Conservation (phyloP, 805 yeast genomes). For the Starmerella potacharoeniae region DNA sequence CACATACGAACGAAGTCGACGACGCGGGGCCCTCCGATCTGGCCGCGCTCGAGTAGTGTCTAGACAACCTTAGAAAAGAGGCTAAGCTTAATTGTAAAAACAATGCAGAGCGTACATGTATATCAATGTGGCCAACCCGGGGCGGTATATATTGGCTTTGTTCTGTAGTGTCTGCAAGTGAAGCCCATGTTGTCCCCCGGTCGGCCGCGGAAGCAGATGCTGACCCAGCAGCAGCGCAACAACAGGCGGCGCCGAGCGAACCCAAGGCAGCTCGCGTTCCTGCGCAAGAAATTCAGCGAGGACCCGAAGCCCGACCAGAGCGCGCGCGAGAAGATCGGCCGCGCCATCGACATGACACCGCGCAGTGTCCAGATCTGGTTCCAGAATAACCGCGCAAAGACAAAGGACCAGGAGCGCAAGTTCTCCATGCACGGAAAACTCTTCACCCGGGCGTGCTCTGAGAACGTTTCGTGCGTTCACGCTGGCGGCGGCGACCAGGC, state of each 20-base stretch:
- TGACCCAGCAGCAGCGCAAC: slow-evolving; percentile 30
- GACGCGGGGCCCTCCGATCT: not conserved
- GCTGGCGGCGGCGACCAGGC: slow-evolving; percentile 4
- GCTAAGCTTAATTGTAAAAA: slow-evolving; percentile 2
- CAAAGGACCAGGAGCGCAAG: slow-evolving; percentile 30
- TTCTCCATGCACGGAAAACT: not conserved
- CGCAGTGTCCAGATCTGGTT: slow-evolving; percentile 89
- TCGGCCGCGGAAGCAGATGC: slow-evolving; percentile 5
- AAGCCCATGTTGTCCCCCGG: not conserved
- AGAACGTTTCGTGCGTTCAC: slow-evolving; percentile 12
- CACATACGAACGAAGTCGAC: not conserved
- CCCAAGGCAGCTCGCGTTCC: slow-evolving; percentile 63
- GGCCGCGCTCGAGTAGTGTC: not conserved
- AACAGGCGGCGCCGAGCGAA: slow-evolving; percentile 57
- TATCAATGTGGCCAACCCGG: not conserved
- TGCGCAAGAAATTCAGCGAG: slow-evolving; percentile 55
- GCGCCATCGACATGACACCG: slow-evolving; percentile 69
- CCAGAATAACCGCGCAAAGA: slow-evolving; percentile 56
- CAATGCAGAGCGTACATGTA: not conserved
- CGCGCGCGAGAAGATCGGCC: slow-evolving; percentile 40
- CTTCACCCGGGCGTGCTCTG: slow-evolving; percentile 4
- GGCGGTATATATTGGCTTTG: not conserved
- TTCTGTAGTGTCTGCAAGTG: not conserved
- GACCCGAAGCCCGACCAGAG: slow-evolving; percentile 56
- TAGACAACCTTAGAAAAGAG: not conserved